Conservation (phyloP, 2,329 filamentous ascomycete species). For the Talaromyces sp. region DNA sequence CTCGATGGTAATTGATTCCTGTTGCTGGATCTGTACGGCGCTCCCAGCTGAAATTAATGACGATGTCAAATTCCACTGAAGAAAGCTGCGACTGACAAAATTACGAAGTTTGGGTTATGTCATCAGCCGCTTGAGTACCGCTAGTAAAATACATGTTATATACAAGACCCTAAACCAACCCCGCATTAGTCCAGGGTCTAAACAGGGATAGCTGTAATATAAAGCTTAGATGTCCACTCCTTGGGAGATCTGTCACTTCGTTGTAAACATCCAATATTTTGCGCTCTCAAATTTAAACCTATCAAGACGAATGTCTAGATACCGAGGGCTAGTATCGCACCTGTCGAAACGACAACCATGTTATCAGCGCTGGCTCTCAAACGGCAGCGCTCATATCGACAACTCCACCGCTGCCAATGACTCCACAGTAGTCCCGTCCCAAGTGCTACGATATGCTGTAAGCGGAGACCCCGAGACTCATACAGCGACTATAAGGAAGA, state of each 20-base stretch:
- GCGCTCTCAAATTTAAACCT: neutral
- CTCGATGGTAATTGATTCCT: neutral
- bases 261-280: neutral
- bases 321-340: neutral
- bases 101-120: conserved; percentile 12
- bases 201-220: neutral
- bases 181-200: neutral
- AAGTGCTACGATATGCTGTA: conserved; percentile 33
- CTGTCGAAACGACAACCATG: neutral
- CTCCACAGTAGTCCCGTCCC: conserved; percentile 24
- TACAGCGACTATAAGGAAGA: conserved; percentile 13
- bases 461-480: conserved; percentile 21
- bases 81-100: neutral
- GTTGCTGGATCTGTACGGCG: neutral
- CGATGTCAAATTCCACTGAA: neutral
- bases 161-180: neutral
- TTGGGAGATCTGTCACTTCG: conserved; percentile 1
- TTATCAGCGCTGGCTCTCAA: conserved; percentile 4
- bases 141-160: neutral
- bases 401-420: neutral
- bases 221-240: neutral
- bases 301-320: conserved; percentile 1
- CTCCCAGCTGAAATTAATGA: neutral
- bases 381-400: neutral
- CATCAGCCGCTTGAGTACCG: neutral